Conservation (phyloP, 1,284 basidiomycete species). For the Rugosomyces carneus region DNA sequence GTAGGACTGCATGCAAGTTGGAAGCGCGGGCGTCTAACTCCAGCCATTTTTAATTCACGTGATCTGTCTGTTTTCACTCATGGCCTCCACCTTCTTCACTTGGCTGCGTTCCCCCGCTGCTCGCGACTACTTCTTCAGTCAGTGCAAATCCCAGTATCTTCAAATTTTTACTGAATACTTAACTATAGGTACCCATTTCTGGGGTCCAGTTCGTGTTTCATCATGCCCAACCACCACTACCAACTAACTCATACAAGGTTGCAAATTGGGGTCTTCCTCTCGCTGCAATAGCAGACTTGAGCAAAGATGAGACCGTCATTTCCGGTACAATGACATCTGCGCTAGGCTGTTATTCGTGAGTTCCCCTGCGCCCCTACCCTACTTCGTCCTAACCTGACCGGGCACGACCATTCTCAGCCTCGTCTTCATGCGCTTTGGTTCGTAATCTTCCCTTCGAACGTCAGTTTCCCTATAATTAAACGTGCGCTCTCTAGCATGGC, state of each 20-base stretch:
- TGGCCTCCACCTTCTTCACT: slow-evolving; percentile 77
- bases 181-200: slow-evolving; percentile 84
- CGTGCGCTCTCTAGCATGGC: slow-evolving; percentile 64
- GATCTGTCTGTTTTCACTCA: slow-evolving; percentile 23
- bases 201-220: slow-evolving; percentile 75
- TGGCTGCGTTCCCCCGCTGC: slow-evolving; percentile 89
- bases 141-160: too few species aligned
- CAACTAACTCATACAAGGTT: slow-evolving; percentile 43
- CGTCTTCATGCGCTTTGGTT: slow-evolving; percentile 95
- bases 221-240: not conserved
- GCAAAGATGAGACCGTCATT: slow-evolving; percentile 92
- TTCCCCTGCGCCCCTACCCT: slow-evolving; percentile 20
- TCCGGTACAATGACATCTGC: slow-evolving; percentile 94
- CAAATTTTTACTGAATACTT: slow-evolving; percentile 16
- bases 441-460: slow-evolving; percentile 5
- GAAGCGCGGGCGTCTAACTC: too few species aligned
- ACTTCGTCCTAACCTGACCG: slow-evolving; percentile 7
- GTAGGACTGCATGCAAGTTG: slow-evolving; percentile 26
- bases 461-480: not conserved
- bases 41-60: slow-evolving; percentile 13
- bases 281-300: slow-evolving; percentile 84
- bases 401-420: slow-evolving; percentile 49
- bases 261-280: slow-evolving; percentile 97
- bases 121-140: slow-evolving; percentile 91
- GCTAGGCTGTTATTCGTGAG: slow-evolving; percentile 86